Base-by-base conservation (phyloP, 495 filamentous ascomycete species). In the Thermochaetoides thermophila region DNA sequence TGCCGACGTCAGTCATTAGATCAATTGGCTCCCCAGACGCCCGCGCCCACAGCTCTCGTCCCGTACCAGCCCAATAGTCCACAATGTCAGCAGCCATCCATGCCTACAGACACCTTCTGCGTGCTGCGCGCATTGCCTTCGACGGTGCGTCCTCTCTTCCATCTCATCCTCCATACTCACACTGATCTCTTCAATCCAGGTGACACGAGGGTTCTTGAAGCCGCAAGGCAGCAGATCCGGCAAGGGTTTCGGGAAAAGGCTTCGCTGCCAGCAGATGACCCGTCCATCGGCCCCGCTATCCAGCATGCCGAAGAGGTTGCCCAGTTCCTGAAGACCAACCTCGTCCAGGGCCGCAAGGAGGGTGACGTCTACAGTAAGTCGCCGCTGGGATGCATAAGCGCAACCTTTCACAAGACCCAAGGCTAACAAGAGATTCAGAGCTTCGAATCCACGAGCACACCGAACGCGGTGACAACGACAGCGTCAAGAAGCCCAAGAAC, bases 391-490 rank as follows among this genome's bases (percentile, higher is more conserved):
- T 10, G 7, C 2, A 7, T 8, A 15, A 6, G 5, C 15, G 11
- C 17, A 10, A 7, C 22, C 5, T 17, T 21, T 22, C 6, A 13
- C n/a, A n/a, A n/a, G n/a, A n/a, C n/a, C n/a, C n/a, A n/a, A n/a
- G n/a, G n/a, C n/a, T n/a, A n/a, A n/a, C n/a, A n/a, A n/a, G n/a
- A n/a, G n/a, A n/a, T n/a, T n/a, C 7, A 91, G 85, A 81, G 52
- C 62, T 97, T 32, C 64, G 73, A 11, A 93, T 97, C 46, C 89
- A 94, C 53, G 71, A 91, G 30, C 63, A 86, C 35, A 97, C 81
- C 27, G 89, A 96, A 56, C 67, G 82, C 21, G 84, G 86, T 18
- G 82, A 94, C 60, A 97, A 97, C 46, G 81, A 91, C 34, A 79
- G 75, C 5, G 71, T 91, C 44, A 85, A 83, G 55, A 48, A 72